phyloP scores from a whole-genome alignment of 2,329 filamentous ascomycete species.

The Sarocladium kiliense region DNA sequence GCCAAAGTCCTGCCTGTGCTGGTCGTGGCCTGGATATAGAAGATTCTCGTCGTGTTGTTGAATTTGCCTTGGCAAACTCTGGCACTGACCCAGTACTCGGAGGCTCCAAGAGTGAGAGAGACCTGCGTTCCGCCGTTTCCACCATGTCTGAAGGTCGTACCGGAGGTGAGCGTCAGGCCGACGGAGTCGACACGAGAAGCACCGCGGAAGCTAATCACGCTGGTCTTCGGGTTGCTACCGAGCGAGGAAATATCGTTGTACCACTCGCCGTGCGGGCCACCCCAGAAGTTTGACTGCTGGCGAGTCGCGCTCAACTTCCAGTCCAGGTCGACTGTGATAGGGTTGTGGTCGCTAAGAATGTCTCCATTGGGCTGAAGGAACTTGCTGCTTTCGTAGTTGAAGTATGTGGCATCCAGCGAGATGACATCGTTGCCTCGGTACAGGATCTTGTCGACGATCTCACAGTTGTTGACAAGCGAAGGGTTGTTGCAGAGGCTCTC shows the following conservation, averaged over 20 bases:
- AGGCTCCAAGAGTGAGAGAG: not conserved
- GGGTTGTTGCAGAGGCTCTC: slow-evolving; percentile 38
- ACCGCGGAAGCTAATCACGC: slow-evolving; percentile 5
- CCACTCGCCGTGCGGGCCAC: slow-evolving; percentile 3
- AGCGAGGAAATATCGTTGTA: slow-evolving; percentile 4
- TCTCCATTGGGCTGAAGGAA: slow-evolving; percentile 51
- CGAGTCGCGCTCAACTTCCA: slow-evolving; percentile 13
- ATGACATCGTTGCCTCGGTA: slow-evolving; percentile 40
- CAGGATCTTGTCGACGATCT: slow-evolving; percentile 60
- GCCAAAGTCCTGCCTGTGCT: not conserved
- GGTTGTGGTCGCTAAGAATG: slow-evolving; percentile 57
- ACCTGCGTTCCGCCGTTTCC: not conserved
- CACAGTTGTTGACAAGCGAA: slow-evolving; percentile 44
- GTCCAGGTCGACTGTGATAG: slow-evolving; percentile 45
- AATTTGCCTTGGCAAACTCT: not conserved
- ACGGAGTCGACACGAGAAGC: slow-evolving; percentile 3
- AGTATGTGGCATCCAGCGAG: slow-evolving; percentile 37
- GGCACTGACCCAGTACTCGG: slow-evolving; percentile 1
- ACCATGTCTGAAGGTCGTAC: not conserved
- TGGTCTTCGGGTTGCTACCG: not conserved
- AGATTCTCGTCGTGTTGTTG: slow-evolving; percentile 3
- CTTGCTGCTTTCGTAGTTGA: slow-evolving; percentile 46
- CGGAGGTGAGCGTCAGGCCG: slow-evolving; percentile 1
- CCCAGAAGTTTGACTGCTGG: slow-evolving; percentile 2
- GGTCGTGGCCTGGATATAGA: slow-evolving; percentile 5